Evolutionary conservation across 306 rosid species (phyloP), one percentile per base, ranked within the genome.

Genomic region (Geum urbanum): DNA sequence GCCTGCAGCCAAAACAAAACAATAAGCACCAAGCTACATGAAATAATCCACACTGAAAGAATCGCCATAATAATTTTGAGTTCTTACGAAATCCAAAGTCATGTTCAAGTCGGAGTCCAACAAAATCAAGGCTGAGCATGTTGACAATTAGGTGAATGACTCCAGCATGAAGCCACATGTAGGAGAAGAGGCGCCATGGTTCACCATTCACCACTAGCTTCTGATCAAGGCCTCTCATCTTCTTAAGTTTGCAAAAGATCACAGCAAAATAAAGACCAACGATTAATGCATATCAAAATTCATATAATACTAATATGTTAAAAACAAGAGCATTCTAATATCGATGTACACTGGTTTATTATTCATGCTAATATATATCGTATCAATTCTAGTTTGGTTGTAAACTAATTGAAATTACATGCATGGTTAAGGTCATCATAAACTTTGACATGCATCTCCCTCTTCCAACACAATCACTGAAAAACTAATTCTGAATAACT

Each of bases 131-230:
- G 72, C 95, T 89, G 48, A 87, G 40, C 91, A 91, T 91, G 65
- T 91, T 89, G 66, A 84, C 74, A 50, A 86, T 51, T 55, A 95
- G 71, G 84, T 95, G 99, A 64, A 95, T 55, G 6, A 91, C 89
- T 40, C 97, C 97, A 35, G 85, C 99, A 44, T 95, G 99, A 73
- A 95, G 97, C 87, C 96, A 95, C 81, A 84, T 86, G 86, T 95
- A 80, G 3, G 96, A 35, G 13, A 95, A 14, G 69, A 85, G 86
- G 8, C 99, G 85, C 99, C 97, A 95, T 49, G 39, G 54, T 86
- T 95, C 85, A 15, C 85, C 78, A 2, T 70, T n/a, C 80, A 89
- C 77, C 70, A 87, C 88, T 19, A 75, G 74, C 8, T 72, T 60
- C 79, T 16, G 69, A 48, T 91, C 92, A 27, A 95, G 84, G 8